Evolutionary conservation across 257 asterid genomes (phyloP), one percentile per base, ranked within the genome.

Genomic region (Scutellaria minor): DNA sequence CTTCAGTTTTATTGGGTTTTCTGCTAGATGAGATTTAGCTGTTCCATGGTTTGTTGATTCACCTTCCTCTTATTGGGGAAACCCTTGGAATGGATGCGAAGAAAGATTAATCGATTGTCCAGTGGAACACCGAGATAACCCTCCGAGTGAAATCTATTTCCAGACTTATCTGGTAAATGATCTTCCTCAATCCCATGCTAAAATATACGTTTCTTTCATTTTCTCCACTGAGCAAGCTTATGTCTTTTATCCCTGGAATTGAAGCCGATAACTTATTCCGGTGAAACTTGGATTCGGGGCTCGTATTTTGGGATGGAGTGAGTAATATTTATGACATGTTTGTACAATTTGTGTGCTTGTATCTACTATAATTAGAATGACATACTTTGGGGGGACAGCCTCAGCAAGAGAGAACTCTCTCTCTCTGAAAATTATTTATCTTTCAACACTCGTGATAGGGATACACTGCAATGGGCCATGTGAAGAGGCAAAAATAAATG

Each of bases 401-500:
- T 31, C 37, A 31, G 37, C 37, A 31, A 31, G 37, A 31, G 4
- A 31, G 37, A 31, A 31, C 37, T 31, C 5, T 31, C 37, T 31
- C 37, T 31, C 37, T 31, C 5, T 31, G 5, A 31, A 31, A 31
- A 31, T 27, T 27, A 2, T 31, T 0, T 27, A 27, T 31, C 37
- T 31, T 31, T 31, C 5, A 31, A 31, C 37, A 31, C 37, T 31
- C 37, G 37, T 31, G 37, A 31, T 31, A 31, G 4, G 37, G 5
- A 31, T 31, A 31, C 37, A 31, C 37, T 31, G 37, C 37, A 31
- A 31, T 31, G 37, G 5, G 5, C 37, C 37, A 31, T 31, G 37
- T 70, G 58, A 64, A 37, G n/a, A 55, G 64, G 63, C 64, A 71
- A 56, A 51, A 31, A 55, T 47, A 60, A 12, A 44, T 71, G 41